Evolutionary conservation across 2,329 filamentous ascomycete genomes (phyloP).

Genomic region (Colletotrichum gloeosporioides): DNA sequence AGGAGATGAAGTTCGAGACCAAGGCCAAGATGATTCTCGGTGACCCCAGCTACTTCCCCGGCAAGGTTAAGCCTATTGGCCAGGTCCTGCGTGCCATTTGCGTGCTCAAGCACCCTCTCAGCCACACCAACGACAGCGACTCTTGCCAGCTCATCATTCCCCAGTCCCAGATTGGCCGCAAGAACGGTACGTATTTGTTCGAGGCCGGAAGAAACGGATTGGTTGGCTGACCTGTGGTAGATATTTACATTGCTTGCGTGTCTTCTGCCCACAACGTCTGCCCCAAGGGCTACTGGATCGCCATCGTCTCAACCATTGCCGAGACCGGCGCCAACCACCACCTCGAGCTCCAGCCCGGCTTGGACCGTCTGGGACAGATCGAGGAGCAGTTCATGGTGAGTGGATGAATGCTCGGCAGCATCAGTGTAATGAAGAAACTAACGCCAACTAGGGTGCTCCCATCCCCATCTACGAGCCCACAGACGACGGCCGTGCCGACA

Average conservation of each 20-base stretch:
- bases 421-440: neutral
- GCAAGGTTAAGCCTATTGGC: constrained; percentile 85
- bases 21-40: constrained; percentile 96
- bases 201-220: neutral
- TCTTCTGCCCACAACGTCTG: constrained; percentile 97
- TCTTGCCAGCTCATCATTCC: constrained; percentile 96
- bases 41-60: constrained; percentile 95
- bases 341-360: constrained; percentile 88
- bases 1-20: constrained; percentile 94
- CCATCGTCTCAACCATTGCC: constrained; percentile 96
- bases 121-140: constrained; percentile 87
- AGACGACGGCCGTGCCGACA: constrained; percentile 82
- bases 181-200: constrained; percentile 73
- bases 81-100: constrained; percentile 97
- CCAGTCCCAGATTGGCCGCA: constrained; percentile 94
- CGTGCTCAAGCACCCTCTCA: constrained; percentile 92
- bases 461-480: constrained; percentile 94
- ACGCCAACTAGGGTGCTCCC: constrained; percentile 65
- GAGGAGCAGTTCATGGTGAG: constrained; percentile 95
- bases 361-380: constrained; percentile 89
- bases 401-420: neutral
- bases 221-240: constrained; percentile 47
- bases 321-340: constrained; percentile 94
- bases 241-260: constrained; percentile 96
- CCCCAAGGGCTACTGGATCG: constrained; percentile 98